phyloP scores from a whole-genome alignment of 495 filamentous ascomycete genomes.

The Stereocaulon alpinum region DNA sequence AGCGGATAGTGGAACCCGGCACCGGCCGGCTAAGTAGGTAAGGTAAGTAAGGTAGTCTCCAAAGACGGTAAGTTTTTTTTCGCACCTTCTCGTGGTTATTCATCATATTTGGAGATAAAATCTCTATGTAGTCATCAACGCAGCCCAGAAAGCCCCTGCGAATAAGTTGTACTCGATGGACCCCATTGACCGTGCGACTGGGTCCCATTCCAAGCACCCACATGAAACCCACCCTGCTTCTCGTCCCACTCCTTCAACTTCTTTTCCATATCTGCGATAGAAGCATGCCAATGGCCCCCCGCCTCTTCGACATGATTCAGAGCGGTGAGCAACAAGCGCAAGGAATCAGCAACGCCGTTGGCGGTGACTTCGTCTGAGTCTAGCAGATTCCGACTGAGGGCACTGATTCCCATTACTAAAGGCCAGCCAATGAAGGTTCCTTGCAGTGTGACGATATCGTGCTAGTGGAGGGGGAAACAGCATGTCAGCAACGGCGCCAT shows the following conservation, averaged over 20 bases:
- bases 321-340: not conserved
- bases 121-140: not conserved
- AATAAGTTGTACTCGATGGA: not conserved
- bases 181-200: not conserved
- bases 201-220: not conserved
- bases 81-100: not conserved
- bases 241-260: not conserved
- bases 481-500: not conserved
- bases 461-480: not conserved
- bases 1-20: too few relatives aligned
- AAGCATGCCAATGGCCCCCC: not conserved
- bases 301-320: not conserved
- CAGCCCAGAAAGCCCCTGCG: not conserved
- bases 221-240: not conserved
- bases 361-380: not conserved
- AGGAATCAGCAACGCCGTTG: not conserved
- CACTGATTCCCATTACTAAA: conserved; percentile 1
- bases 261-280: not conserved
- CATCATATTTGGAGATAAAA: not conserved
- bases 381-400: not conserved
- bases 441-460: not conserved
- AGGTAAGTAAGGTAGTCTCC: not conserved
- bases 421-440: not conserved
- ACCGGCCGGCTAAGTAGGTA: not conserved
- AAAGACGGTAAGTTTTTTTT: too few relatives aligned